Evolutionary conservation across 148 eudicot genomes (phyloP).

Genomic region (Dysphania ambrosioides): DNA sequence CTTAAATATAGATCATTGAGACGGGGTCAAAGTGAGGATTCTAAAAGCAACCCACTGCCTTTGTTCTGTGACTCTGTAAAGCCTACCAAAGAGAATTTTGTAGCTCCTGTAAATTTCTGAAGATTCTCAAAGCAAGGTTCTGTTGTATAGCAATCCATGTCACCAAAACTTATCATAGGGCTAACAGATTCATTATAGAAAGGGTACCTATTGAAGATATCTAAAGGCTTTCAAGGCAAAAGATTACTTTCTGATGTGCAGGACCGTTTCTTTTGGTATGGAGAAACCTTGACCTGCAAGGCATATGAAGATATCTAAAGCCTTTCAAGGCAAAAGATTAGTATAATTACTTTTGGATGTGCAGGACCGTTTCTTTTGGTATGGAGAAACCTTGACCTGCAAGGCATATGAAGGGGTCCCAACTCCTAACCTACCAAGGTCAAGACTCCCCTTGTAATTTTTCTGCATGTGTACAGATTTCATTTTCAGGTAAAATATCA

Average conservation of each 20-base stretch:
- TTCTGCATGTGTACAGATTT: too few relatives aligned
- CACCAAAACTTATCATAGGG: background rate
- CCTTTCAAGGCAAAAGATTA: too few relatives aligned
- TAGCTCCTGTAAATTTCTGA: slow-evolving; percentile 21
- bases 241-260: background rate
- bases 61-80: slow-evolving; percentile 11
- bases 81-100: slow-evolving; percentile 3
- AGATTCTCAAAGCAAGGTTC: background rate
- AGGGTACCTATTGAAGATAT: background rate
- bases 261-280: background rate
- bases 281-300: background rate
- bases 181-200: background rate
- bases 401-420: background rate
- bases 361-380: background rate
- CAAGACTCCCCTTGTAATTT: too few relatives aligned
- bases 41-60: slow-evolving; percentile 16
- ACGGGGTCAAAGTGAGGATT: slow-evolving; percentile 31
- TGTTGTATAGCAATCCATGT: slow-evolving; percentile 1
- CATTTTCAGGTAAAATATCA: too few relatives aligned
- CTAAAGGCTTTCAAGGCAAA: background rate
- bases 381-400: background rate
- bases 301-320: background rate
- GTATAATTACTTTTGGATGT: too few relatives aligned
- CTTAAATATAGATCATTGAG: slow-evolving; percentile 41
- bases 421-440: background rate